Conservation (phyloP, 148 eudicot genomes). For the Polygonum maritimum region DNA sequence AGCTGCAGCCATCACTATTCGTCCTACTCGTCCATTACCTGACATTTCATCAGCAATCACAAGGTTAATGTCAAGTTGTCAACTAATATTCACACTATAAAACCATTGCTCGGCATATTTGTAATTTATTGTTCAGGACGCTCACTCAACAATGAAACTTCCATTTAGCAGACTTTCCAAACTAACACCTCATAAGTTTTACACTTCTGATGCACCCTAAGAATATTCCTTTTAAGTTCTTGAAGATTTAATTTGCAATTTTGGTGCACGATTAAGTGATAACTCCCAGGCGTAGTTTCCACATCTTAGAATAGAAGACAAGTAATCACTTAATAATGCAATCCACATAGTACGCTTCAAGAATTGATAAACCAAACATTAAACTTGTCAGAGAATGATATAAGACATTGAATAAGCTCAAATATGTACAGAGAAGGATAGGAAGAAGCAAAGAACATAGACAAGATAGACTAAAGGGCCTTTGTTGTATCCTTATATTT, state of each 20-base stretch:
- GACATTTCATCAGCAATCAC: neutral
- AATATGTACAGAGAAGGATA: neutral
- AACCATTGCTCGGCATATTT: neutral
- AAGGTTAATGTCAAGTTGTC: neutral
- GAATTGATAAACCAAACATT: neutral
- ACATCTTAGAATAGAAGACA: neutral
- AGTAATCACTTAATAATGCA: neutral
- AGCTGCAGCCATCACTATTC: slow-evolving; percentile 55
- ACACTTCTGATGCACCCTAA: neutral
- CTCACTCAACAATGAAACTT: neutral
- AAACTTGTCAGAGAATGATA: neutral
- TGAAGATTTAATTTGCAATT: neutral
- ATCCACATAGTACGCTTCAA: neutral
- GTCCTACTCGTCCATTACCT: slow-evolving; percentile 59
- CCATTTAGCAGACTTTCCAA: neutral
- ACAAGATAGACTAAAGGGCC: neutral
- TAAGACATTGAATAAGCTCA: neutral
- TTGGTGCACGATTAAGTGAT: neutral
- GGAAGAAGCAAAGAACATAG: neutral
- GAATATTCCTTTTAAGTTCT: neutral
- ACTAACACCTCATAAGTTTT: neutral
- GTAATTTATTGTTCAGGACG: neutral
- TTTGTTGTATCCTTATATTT: neutral
- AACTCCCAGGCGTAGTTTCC: neutral
- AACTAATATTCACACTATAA: neutral